Base-by-base conservation (phyloP, 495 filamentous ascomycete species). In the Hypoxylon perforatum region DNA sequence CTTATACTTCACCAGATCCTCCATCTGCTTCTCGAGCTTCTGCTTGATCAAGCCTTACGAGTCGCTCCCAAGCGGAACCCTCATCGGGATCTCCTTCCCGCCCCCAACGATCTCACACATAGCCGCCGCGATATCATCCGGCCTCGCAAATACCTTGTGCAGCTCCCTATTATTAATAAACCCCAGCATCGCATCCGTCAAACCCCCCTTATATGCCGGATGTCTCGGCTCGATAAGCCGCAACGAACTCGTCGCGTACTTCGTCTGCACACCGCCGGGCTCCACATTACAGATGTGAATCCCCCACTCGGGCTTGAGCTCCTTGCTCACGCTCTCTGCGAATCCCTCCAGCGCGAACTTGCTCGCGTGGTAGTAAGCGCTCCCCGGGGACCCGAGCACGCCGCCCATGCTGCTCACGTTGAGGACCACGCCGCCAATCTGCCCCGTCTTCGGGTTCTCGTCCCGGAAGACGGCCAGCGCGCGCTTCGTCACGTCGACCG, bases 291-390 rank as follows among this genome's bases (percentile, higher is more conserved):
- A 77, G 46, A 86, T 69, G 62, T 81, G 78, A 28, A 84, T 76
- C 42, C 77, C 78, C 86, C 86, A 89, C n/a, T 77, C 79, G 1
- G 82, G 79, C 36, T 75, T 58, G 23, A 88, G 69, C 68, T 89
- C 86, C 59, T 79, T 76, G 0, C 76, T 75, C 22, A 87, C 70
- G 7, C 80, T 76, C 62, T 87, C 83, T 5, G 85, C 86, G 71
- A 83, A 86, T 6, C 85, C 85, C 57, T 85, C 84, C 8, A 86
- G 70, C 15, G 82, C 84, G 65, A 84, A 86, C 71, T 86, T 87
- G 50, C 73, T 76, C 9, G 84, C 83, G 73, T 84, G 82, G 67
- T 87, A 88, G 65, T 80, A 85, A 2, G 82, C 75, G 67, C 80
- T 77, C 0, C 80, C 81, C 0, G 82, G 77, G 10, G 79, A 76